These are phyloP conservation scores for Lodderomyces metapsilosis DNA, from an alignment of 1,139 yeast species.

Conservation along the genomic window DNA sequence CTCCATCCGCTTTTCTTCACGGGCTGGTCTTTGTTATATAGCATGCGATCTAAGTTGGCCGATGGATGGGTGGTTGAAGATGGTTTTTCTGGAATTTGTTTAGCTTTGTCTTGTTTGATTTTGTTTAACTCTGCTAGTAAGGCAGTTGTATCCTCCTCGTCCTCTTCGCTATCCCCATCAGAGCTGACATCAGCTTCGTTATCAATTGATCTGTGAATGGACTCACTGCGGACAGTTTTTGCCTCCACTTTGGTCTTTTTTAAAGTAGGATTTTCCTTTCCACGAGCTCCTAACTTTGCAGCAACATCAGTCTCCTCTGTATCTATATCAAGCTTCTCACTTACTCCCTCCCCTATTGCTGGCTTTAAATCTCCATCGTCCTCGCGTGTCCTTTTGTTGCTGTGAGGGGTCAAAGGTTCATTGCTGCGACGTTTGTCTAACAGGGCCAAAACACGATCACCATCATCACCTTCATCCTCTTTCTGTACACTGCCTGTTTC, in stretches of 20 bases:
- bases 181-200: neutral
- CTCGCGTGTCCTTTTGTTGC: neutral
- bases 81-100: neutral
- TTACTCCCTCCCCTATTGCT: too few relatives aligned
- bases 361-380: neutral
- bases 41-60: neutral
- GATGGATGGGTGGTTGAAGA: neutral
- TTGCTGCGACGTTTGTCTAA: neutral
- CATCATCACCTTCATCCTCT: neutral
- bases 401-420: neutral
- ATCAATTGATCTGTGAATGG: neutral
- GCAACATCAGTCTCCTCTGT: too few relatives aligned
- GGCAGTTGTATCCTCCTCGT: conserved; percentile 32
- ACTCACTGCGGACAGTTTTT: neutral
- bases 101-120: conserved; percentile 39
- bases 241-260: neutral
- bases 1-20: conserved; percentile 53
- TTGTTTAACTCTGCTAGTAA: conserved; percentile 54
- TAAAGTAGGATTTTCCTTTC: neutral
- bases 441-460: neutral
- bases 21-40: neutral
- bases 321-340: too few relatives aligned
- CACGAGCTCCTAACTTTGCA: too few relatives aligned
- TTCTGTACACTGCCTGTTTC: too few relatives aligned
- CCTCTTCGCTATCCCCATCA: conserved; percentile 1